Evolutionary conservation across 2,329 filamentous ascomycete genomes (phyloP).

Genomic region (Sclerotinia trifoliorum): DNA sequence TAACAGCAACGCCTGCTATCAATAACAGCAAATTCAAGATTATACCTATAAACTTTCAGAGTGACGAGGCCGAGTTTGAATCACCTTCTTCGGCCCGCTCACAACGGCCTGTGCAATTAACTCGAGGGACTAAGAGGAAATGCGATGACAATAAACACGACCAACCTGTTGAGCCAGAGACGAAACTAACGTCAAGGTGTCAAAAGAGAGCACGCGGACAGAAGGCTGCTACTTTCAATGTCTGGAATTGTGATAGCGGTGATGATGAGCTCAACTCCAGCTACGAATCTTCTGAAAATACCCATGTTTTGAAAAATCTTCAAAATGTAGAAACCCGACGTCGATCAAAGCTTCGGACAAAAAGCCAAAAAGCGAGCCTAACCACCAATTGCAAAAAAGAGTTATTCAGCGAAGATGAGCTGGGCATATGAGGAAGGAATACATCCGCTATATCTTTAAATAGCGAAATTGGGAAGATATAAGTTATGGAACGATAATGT

Average conservation of each 20-base stretch:
- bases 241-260: conserved; percentile 32
- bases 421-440: conserved; percentile 33
- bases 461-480: neutral
- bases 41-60: conserved; percentile 4
- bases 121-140: neutral
- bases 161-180: neutral
- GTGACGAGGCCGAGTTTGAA: conserved; percentile 27
- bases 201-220: neutral
- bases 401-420: conserved; percentile 36
- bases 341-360: neutral
- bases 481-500: neutral
- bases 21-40: conserved; percentile 22
- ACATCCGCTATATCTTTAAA: neutral
- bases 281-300: conserved; percentile 28
- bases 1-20: conserved; percentile 47
- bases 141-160: neutral
- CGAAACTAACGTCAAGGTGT: conserved; percentile 21
- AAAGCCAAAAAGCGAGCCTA: neutral
- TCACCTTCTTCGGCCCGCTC: conserved; percentile 27
- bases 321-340: conserved; percentile 22
- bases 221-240: neutral
- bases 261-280: conserved; percentile 37
- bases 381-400: neutral
- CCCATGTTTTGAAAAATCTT: conserved; percentile 26
- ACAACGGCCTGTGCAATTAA: neutral